These are phyloP conservation scores for Penicillium sp. DNA, from an alignment of 2,329 filamentous ascomycete species.

Conservation along the genomic window DNA sequence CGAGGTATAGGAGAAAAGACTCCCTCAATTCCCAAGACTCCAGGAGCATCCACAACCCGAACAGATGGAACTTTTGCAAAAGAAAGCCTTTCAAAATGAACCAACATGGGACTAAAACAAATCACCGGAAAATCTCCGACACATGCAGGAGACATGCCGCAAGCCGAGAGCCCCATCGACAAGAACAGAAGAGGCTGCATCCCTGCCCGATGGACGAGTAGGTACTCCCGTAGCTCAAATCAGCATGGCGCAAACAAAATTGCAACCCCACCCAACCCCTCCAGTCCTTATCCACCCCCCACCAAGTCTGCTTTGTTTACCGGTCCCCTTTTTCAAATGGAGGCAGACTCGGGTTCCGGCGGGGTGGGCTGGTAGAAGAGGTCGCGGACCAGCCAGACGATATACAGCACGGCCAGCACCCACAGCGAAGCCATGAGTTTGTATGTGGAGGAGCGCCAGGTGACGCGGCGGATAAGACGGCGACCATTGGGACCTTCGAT, in stretches of 20 bases:
- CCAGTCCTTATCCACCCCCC: not conserved
- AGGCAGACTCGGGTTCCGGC: constrained; percentile 15
- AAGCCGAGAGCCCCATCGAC: not conserved
- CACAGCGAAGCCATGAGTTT: constrained; percentile 44
- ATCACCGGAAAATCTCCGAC: not conserved
- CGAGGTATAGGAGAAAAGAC: not conserved
- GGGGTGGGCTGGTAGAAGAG: constrained; percentile 38
- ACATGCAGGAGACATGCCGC: not conserved
- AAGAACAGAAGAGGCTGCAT: not conserved
- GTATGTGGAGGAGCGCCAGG: constrained; percentile 46
- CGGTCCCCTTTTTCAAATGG: not conserved
- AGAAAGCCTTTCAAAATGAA: not conserved
- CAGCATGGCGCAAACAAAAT: not conserved
- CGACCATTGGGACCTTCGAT: constrained; percentile 45
- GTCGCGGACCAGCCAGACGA: constrained; percentile 44
- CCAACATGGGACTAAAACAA: not conserved
- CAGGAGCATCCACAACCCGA: not conserved
- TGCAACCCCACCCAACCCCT: not conserved
- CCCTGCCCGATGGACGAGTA: not conserved
- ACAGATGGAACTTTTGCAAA: not conserved
- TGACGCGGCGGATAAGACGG: constrained; percentile 42
- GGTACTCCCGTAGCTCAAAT: not conserved
- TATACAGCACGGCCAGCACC: constrained; percentile 42
- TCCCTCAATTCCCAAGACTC: not conserved
- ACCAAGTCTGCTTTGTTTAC: not conserved